Evolutionary conservation across 2,329 filamentous ascomycete genomes (phyloP).

Genomic region (Aureobasidium vineae): DNA sequence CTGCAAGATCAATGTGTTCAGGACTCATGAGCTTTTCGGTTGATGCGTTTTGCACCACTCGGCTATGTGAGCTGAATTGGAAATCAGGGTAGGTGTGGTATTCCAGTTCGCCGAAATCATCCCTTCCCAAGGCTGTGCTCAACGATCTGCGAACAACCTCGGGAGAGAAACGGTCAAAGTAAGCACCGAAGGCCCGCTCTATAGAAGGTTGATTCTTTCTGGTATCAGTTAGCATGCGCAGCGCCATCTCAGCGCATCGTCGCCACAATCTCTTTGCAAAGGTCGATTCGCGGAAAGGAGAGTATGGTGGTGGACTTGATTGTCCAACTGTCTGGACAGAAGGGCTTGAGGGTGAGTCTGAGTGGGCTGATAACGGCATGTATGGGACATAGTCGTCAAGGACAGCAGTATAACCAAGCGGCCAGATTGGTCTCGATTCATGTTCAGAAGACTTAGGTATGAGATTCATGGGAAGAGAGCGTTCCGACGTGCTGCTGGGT

Average conservation of each 20-base stretch:
- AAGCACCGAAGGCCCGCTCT: conserved; percentile 9
- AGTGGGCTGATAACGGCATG: neutral
- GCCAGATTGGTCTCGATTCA: neutral
- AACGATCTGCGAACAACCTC: neutral
- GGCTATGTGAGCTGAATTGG: neutral
- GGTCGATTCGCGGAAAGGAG: neutral
- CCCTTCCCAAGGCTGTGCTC: neutral
- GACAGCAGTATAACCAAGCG: neutral
- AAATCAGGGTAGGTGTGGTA: conserved; percentile 4
- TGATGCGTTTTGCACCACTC: neutral
- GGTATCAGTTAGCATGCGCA: neutral
- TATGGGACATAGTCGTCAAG: neutral
- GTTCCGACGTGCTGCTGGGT: neutral
- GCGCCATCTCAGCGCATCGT: conserved; percentile 10
- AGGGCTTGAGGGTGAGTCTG: neutral
- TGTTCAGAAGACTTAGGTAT: neutral
- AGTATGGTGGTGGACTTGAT: neutral
- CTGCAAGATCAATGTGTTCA: neutral
- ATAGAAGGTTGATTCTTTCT: neutral
- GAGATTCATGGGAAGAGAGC: neutral
- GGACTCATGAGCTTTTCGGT: neutral
- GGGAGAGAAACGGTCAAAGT: conserved; percentile 7
- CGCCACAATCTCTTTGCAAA: conserved; percentile 18
- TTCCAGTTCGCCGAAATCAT: neutral
- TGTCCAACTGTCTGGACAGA: neutral